Evolutionary conservation across 805 yeast genomes (phyloP).

Genomic region (Dipodascopsis uninucleata): DNA sequence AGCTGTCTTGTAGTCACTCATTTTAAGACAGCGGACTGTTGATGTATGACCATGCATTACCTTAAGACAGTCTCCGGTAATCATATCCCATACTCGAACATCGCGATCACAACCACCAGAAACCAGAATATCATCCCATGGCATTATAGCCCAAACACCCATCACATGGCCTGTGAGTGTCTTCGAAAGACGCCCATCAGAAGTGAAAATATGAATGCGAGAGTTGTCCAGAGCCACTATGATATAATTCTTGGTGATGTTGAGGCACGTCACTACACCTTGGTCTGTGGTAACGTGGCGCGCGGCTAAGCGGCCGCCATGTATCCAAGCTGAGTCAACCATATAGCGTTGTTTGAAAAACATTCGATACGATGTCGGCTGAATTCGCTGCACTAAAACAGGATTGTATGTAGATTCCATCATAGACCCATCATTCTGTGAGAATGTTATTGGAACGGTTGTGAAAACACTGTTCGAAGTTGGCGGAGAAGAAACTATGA

Average conservation of each 20-base stretch:
- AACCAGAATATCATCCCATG: conserved; percentile 85
- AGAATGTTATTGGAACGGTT: conserved; percentile 6
- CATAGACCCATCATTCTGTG: conserved; percentile 12
- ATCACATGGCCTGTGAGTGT: conserved; percentile 96
- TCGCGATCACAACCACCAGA: conserved; percentile 96
- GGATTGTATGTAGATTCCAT: conserved; percentile 38
- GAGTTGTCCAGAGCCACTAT: conserved; percentile 45
- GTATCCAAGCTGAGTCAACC: conserved; percentile 40
- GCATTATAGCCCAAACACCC: conserved; percentile 95
- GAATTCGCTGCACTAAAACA: conserved; percentile 31
- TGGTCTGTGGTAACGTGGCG: conserved; percentile 37
- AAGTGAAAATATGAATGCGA: conserved; percentile 42
- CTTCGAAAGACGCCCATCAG: conserved; percentile 49
- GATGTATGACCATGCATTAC: conserved; percentile 87
- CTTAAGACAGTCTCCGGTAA: conserved; percentile 78
- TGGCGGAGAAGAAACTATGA: conserved; percentile 17
- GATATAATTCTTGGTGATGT: conserved; percentile 38
- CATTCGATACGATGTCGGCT: conserved; percentile 39
- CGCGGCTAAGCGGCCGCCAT: conserved; percentile 42
- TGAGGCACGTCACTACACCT: conserved; percentile 42
- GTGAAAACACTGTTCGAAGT: conserved; percentile 9
- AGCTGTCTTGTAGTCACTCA: conserved; percentile 73
- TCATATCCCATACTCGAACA: conserved; percentile 91
- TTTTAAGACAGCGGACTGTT: conserved; percentile 81
- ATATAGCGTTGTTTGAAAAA: conserved; percentile 42